A percentile compares a stretch with the other conserved stretches of the same genome.
Evolutionary conservation across 1,139 yeast species (phyloP).

Genomic region (Wickerhamomyces sp.): DNA sequence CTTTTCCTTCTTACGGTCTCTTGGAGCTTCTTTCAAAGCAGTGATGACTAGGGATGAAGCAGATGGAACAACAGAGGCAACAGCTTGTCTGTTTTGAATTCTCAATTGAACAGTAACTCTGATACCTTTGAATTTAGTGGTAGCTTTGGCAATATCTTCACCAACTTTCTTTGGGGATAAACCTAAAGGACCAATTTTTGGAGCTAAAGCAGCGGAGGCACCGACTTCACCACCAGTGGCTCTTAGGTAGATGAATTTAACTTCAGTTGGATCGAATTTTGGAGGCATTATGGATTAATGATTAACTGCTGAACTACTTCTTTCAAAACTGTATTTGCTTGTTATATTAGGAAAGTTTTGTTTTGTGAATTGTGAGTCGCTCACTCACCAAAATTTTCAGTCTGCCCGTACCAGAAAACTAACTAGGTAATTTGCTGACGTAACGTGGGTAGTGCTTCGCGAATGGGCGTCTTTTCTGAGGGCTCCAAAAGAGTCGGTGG

Average conservation of each 20-base stretch:
- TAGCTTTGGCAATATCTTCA: conserved; percentile 99
- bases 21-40: conserved; percentile 99
- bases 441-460: neutral
- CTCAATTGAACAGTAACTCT: conserved; percentile 98
- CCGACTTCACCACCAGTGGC: conserved; percentile 99
- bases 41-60: conserved; percentile 98
- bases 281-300: conserved; percentile 64
- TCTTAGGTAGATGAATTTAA: conserved; percentile 97
- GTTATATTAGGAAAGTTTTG: neutral
- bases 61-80: conserved; percentile 98
- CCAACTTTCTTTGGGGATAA: conserved; percentile 99
- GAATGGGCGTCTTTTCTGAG: conserved; percentile 4
- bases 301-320: conserved; percentile 1
- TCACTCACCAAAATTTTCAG: neutral
- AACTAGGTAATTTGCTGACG: neutral
- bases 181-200: conserved; percentile 99
- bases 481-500: neutral
- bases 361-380: conserved; percentile 1
- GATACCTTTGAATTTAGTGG: conserved; percentile 98
- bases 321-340: neutral
- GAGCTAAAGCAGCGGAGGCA: conserved; percentile 99
- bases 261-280: conserved; percentile 98
- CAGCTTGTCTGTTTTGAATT: conserved; percentile 99
- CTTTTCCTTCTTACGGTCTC: conserved; percentile 99
- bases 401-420: neutral